phyloP scores from a whole-genome alignment of 2,329 filamentous ascomycete genomes.

The Grosmannia penicillata region DNA sequence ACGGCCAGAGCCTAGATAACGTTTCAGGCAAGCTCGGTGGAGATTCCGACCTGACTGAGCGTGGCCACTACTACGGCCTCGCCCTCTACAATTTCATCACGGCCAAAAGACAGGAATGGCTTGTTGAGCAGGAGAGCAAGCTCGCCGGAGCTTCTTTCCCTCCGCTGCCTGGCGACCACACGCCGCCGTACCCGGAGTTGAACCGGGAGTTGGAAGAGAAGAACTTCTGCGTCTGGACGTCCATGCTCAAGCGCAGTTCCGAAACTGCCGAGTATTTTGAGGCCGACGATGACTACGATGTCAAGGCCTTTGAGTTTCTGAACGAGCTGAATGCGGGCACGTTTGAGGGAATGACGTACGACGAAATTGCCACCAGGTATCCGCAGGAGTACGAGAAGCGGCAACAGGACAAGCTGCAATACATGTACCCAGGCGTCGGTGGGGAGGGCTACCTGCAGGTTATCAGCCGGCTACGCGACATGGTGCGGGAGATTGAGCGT shows the following conservation, averaged over 20 bases:
- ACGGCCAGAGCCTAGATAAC: constrained; percentile 86
- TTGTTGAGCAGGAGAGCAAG: constrained; percentile 67
- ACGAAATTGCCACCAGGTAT: constrained; percentile 67
- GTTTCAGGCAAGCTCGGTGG: constrained; percentile 78
- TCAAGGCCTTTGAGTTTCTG: constrained; percentile 96
- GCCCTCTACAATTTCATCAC: constrained; percentile 76
- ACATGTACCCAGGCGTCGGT: constrained; percentile 90
- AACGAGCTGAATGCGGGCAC: constrained; percentile 88
- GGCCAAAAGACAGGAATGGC: constrained; percentile 65
- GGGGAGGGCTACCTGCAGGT: constrained; percentile 95
- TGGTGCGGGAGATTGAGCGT: constrained; percentile 92
- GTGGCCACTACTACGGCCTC: constrained; percentile 64
- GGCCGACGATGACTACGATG: constrained; percentile 80
- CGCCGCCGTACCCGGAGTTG: constrained; percentile 84
- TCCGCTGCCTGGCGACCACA: constrained; percentile 80
- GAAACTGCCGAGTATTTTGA: constrained; percentile 84
- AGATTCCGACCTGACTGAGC: constrained; percentile 69
- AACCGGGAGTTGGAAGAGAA: constrained; percentile 58
- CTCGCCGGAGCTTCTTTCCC: constrained; percentile 67
- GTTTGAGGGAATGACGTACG: constrained; percentile 92
- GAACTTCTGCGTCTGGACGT: constrained; percentile 97
- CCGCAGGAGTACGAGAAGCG: constrained; percentile 72
- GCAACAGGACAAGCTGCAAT: constrained; percentile 76
- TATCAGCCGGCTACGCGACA: constrained; percentile 85
- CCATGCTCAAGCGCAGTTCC: constrained; percentile 82